These are phyloP conservation scores for Metarhizium humberi DNA, from an alignment of 2,329 filamentous ascomycete genomes.

Conservation along the genomic window DNA sequence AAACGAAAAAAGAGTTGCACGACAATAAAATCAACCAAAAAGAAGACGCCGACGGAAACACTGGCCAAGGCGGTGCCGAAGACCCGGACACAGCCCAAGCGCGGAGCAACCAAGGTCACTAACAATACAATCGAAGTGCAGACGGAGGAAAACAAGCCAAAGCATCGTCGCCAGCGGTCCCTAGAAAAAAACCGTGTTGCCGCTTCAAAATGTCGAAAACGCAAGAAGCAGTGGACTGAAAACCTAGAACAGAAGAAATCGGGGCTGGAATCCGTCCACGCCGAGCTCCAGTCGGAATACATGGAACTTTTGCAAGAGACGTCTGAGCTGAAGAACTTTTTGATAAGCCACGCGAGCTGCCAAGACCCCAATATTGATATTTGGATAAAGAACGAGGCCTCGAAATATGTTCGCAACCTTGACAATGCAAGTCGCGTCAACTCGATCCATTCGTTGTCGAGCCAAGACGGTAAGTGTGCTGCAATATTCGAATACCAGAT, in stretches of 20 bases:
- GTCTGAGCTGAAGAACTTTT: constrained; percentile 36
- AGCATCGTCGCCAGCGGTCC: constrained; percentile 39
- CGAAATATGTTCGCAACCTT: constrained; percentile 31
- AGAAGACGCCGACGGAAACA: background rate
- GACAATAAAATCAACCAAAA: background rate
- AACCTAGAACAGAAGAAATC: constrained; percentile 38
- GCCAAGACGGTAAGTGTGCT: background rate
- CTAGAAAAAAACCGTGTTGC: constrained; percentile 64
- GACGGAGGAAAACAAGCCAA: background rate
- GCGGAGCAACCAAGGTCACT: background rate
- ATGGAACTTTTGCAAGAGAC: constrained; percentile 33
- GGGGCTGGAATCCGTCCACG: constrained; percentile 34
- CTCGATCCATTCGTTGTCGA: background rate
- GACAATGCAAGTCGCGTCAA: background rate
- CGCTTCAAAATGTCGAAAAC: constrained; percentile 65
- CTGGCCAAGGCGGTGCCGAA: background rate
- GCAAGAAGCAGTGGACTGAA: constrained; percentile 47
- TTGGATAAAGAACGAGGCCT: constrained; percentile 45
- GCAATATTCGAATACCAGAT: background rate
- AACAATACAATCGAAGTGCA: background rate
- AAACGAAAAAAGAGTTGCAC: background rate
- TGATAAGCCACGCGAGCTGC: constrained; percentile 44
- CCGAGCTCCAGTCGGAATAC: constrained; percentile 32
- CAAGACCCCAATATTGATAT: constrained; percentile 42
- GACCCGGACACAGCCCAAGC: background rate